Conservation (phyloP, 345 rosid genomes). For the Pistacia vera region DNA sequence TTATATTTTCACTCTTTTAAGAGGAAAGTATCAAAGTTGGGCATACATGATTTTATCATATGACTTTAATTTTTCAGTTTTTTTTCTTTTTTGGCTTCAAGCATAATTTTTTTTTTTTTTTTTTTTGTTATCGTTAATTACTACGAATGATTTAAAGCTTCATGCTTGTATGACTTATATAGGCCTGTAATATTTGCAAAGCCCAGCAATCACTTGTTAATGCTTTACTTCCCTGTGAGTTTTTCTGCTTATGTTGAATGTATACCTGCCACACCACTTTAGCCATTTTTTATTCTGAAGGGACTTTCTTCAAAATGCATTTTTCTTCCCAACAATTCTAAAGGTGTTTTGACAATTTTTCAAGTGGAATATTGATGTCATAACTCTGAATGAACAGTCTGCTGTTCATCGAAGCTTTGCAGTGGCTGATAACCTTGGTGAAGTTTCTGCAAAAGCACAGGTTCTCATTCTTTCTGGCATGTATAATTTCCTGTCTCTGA, state of each 20-base stretch:
- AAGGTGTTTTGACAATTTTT: not conserved
- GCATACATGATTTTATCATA: not conserved
- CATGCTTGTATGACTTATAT: not conserved
- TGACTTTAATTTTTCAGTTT: not conserved
- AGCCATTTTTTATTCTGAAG: not conserved
- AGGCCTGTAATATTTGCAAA: not conserved
- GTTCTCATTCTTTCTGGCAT: constrained; percentile 31
- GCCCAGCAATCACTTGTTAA: not conserved
- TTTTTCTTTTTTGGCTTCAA: not conserved
- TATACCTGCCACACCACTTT: not conserved
- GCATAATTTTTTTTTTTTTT: not conserved
- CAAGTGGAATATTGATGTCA: not conserved
- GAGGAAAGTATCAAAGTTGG: not conserved
- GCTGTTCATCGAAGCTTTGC: constrained; percentile 92
- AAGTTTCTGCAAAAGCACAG: constrained; percentile 94
- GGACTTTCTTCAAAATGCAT: not conserved
- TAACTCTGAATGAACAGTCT: constrained; percentile 43
- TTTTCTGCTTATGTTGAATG: not conserved
- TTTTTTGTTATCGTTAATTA: not conserved
- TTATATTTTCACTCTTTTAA: not conserved
- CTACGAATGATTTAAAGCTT: not conserved
- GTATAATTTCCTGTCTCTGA: not conserved
- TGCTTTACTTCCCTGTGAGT: not conserved
- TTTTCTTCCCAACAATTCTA: not conserved
- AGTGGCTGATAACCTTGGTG: constrained; percentile 91